A percentile compares a stretch with the other conserved stretches of the same genome.
Evolutionary conservation across 345 rosid species (phyloP).

Genomic region (Syzygium aqueum): DNA sequence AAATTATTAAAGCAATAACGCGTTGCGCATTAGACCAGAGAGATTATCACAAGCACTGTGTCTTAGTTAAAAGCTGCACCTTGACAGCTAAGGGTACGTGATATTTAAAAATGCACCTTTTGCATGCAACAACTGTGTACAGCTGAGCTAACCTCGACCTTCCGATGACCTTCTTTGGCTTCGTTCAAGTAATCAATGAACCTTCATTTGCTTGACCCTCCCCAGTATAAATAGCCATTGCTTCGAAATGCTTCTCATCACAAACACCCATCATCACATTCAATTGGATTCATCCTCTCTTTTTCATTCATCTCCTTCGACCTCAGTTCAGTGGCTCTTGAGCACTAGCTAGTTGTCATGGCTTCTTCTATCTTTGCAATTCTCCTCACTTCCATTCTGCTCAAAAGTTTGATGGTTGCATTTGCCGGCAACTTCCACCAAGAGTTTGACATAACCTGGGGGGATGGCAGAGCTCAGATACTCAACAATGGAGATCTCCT

Average conservation of each 20-base stretch:
- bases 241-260: neutral
- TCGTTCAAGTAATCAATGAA: neutral
- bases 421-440: too few species aligned
- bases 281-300: too few species aligned
- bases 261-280: too few species aligned
- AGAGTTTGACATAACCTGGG: too few species aligned
- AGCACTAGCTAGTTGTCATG: too few species aligned
- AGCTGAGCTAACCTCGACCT: neutral
- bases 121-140: neutral
- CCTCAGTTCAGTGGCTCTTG: too few species aligned
- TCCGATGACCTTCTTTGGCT: neutral
- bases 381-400: too few species aligned
- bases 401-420: too few species aligned
- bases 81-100: neutral
- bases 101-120: neutral
- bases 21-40: neutral
- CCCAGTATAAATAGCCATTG: neutral
- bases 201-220: neutral
- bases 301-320: too few species aligned
- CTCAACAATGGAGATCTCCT: too few species aligned
- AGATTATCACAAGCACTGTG: neutral
- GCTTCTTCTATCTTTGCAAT: too few species aligned
- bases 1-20: neutral
- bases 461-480: too few species aligned
- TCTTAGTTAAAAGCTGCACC: neutral